Evolutionary conservation across 306 rosid species (phyloP).

Genomic region (Lathyrus aphaca): DNA sequence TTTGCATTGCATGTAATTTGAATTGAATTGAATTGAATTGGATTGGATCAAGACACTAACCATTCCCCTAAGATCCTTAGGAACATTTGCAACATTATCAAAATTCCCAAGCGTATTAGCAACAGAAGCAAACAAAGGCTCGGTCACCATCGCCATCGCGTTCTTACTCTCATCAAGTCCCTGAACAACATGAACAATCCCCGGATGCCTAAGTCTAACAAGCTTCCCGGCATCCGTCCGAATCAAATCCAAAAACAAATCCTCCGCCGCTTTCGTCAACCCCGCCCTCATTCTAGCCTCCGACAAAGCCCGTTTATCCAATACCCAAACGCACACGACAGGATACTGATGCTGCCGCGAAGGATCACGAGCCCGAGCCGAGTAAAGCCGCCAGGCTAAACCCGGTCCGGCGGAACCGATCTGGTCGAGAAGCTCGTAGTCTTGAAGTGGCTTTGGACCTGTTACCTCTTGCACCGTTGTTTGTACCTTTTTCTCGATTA

Average conservation of each 20-base stretch:
- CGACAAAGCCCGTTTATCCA: constrained; percentile 74
- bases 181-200: constrained; percentile 95
- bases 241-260: constrained; percentile 76
- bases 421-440: constrained; percentile 89
- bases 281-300: constrained; percentile 81
- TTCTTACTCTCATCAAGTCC: constrained; percentile 92
- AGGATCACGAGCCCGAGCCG: constrained; percentile 82
- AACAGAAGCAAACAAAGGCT: constrained; percentile 89
- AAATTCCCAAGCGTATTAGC: constrained; percentile 82
- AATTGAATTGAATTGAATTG: neutral
- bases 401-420: constrained; percentile 97
- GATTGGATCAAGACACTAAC: constrained; percentile 40
- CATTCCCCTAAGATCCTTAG: constrained; percentile 90
- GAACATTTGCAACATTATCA: constrained; percentile 67
- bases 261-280: constrained; percentile 77
- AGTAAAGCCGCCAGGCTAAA: constrained; percentile 78
- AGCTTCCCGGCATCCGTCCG: constrained; percentile 83
- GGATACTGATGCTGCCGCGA: constrained; percentile 86
- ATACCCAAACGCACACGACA: constrained; percentile 83
- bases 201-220: constrained; percentile 86
- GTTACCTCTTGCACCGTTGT: constrained; percentile 97
- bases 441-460: constrained; percentile 94
- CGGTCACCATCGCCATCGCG: constrained; percentile 98
- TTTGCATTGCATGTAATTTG: neutral
- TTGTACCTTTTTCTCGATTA: constrained; percentile 82